Base-by-base conservation (phyloP, 306 rosid species). In the Begonia peltatifolia region DNA sequence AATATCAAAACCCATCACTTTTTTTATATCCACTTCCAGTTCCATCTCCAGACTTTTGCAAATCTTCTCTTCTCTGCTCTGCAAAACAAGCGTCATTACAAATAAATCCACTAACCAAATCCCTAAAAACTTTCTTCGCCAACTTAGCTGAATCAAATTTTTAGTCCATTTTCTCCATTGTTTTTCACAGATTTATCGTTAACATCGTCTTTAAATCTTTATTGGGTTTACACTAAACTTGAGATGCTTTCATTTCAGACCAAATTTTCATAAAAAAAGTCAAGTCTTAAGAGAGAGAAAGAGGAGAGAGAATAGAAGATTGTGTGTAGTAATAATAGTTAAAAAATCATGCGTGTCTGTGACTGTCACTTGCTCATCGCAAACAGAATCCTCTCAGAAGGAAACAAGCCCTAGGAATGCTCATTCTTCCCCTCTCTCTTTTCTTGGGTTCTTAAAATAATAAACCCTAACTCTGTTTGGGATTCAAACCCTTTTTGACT, bases 1-100 rank as follows among this genome's bases (percentile, higher is more conserved):
- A 69, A 6, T 42, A 25, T 16, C 67, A 60, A 63, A 63, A 41
- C 61, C 79, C 61, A 60, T 56, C 38, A 50, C 61, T 52, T 46
- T 55, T 72, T 60, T 68, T 44, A n/a, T n/a, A 10, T 44, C 14
- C n/a, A 44, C 5, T 30, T n/a, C 48, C 48, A 44, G 14, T 44
- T 44, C 48, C 47, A 10, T 43, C 35, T 25, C 35, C 35, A 25
- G 35, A 25, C 35, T 25, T 25, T 25, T 5, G 38, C 38, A 30
- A 30, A 30, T 30, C 38, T 30, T 30, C 38, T 30, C 38, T 30
- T 30, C 38, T 30, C 38, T 30, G 38, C 38, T 5, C 38, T 30
- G 38, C 6, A 30, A 30, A 30, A 30, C 38, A 30, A 9, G 38
- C 38, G 38, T 30, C 38, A 7, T 30, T 30, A 30, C 38, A 7